Conservation (phyloP, 257 asterid species). For the Petrea volubilis region DNA sequence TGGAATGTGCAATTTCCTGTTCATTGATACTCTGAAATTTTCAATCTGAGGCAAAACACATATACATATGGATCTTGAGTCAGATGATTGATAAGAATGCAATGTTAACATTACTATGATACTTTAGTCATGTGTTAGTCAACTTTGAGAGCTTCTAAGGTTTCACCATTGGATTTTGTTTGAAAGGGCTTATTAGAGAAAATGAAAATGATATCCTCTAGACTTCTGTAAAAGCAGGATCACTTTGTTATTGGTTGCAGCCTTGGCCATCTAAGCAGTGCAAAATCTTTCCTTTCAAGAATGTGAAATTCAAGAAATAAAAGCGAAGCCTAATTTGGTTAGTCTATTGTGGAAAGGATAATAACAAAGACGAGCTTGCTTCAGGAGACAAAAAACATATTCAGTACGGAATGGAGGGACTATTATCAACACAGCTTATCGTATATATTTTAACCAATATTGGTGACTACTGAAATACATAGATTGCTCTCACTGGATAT, state of each 20-base stretch:
- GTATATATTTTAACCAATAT: no score
- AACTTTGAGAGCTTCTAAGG: neutral
- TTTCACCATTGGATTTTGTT: neutral
- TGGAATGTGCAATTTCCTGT: constrained; percentile 4
- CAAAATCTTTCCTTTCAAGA: neutral
- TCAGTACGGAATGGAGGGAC: no score
- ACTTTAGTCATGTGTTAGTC: neutral
- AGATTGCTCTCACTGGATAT: neutral
- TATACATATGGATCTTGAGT: constrained; percentile 15
- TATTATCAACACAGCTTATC: no score
- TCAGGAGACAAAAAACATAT: no score
- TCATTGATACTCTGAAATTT: constrained; percentile 2
- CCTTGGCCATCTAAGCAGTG: neutral
- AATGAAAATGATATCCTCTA: neutral
- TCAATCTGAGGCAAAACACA: neutral
- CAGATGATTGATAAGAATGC: neutral
- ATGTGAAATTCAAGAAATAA: no score
- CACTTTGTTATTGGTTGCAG: neutral
- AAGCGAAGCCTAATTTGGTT: no score
- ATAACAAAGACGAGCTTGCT: no score
- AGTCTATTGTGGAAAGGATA: no score
- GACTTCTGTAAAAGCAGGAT: neutral
- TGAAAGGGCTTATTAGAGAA: neutral
- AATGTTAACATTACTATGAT: neutral
- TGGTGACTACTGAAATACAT: constrained; percentile 1